Evolutionary conservation across 2,329 filamentous ascomycete species (phyloP), one percentile per base, ranked within the genome.

Genomic region (Sordariomycetes sp.): DNA sequence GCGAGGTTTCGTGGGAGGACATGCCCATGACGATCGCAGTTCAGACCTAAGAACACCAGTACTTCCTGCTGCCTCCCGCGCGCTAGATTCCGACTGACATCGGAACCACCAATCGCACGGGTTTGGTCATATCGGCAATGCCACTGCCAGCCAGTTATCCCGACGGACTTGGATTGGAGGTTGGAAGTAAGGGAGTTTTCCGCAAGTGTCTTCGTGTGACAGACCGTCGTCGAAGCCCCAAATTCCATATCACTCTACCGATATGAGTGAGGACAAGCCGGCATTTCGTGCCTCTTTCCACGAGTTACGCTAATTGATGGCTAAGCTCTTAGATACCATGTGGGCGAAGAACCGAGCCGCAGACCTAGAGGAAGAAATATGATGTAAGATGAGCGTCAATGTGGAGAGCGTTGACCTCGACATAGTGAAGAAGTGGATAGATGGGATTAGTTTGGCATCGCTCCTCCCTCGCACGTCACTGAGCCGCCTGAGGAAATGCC

Each of bases 391-490:
- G 66, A 79, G 78, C 63, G 74, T 77, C 61, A 95, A 95, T 66
- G 78, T 80, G 13, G 90, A 96, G 71, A 87, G 90, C 22, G 81
- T 96, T 20, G 90, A 87, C 1, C 72, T 95, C 58, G 83, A 89
- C 66, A 95, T 95, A 86, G 89, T 86, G 69, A 88, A 85, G 66
- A 80, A 87, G 63, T 95, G 90, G 90, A 90, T 96, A 56, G n/a
- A n/a, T 81, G 89, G 65, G 76, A 84, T 17, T 53, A 89, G 90
- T 63, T 96, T 95, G 68, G 86, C 86, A 6, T 74, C 89, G 52
- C 1, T 67, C 64, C 13, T 34, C 10, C 20, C 10, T 17, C 24
- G 20, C 12, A 42, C 22, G 36, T 5, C 24, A 28, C 35, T n/a
- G n/a, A 8, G 10, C 53, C 42, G 32, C 10, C 53, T 2, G n/a